Evolutionary conservation across 2,329 filamentous ascomycete genomes (phyloP), one percentile per base, ranked within the genome.

Genomic region (Aspergillus vadensis): DNA sequence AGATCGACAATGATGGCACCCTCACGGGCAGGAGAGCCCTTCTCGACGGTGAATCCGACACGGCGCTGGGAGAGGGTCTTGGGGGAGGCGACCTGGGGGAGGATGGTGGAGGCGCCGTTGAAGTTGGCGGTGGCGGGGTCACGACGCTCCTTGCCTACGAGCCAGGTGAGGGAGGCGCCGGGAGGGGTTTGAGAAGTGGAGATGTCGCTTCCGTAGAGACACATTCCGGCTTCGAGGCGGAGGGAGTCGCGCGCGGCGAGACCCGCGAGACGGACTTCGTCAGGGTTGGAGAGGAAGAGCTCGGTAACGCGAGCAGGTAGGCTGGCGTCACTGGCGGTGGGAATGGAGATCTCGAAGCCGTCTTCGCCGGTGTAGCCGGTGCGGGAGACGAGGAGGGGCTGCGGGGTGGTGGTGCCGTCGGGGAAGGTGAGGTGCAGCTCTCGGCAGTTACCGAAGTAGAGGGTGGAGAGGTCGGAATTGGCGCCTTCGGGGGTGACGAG

Each of bases 361-460:
- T 99, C 95, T 81, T 99, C 95, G 62, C 95, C 95, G 0, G 95
- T 99, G 81, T 99, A 99, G 4, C 95, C 95, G 50, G 90, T 95
- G 62, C 95, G 87, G 73, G 88, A 93, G 72, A 97, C 88, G 54
- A 97, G 84, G 51, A 95, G 73, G 66, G 82, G 76, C 62, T 82
- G 70, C 62, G 82, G 68, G 21, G 77, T 77, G 62, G 79, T 79
- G 39, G 82, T 83, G 48, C 83, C 84, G 39, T 82, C 78, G 14
- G 77, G 72, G 12, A 91, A 80, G 63, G 83, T 85, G 56, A 97
- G 79, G 64, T 85, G 84, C 19, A 90, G 84, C 70, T 84, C 86
- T 56, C 85, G 83, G 60, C 87, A 88, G 68, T 88, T 86, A 61
- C 95, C 94, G 78, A 99, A 99, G 79, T 91, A 91, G 61, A 98